Evolutionary conservation across 2,329 filamentous ascomycete genomes (phyloP).

Genomic region (Ceratocystis variospora): DNA sequence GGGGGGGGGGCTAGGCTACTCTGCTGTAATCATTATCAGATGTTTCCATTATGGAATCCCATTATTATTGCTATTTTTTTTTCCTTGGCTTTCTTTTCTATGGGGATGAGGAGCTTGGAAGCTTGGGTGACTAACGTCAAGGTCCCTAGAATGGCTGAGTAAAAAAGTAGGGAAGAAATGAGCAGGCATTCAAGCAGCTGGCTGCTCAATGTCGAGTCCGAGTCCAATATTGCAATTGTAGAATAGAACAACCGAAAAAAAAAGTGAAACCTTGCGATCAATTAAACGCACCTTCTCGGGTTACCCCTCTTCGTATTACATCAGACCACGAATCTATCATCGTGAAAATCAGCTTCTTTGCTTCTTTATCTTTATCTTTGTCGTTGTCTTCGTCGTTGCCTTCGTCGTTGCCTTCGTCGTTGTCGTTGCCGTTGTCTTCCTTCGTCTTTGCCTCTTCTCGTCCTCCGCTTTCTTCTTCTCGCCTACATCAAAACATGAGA

Average conservation of each 20-base stretch:
- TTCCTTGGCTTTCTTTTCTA: not conserved
- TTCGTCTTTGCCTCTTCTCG: not conserved
- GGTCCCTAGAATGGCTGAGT: not conserved
- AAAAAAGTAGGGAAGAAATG: not conserved
- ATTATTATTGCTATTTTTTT: not conserved
- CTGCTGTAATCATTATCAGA: not conserved
- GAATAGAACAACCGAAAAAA: not conserved
- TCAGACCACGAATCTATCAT: not conserved
- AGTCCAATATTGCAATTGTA: not conserved
- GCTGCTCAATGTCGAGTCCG: not conserved
- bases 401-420: not conserved
- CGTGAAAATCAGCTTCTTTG: not conserved
- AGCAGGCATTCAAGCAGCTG: not conserved
- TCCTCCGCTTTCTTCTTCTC: not conserved
- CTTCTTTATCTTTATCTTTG: not conserved
- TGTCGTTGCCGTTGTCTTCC: not conserved
- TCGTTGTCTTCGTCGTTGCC: not conserved
- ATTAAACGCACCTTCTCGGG: not conserved
- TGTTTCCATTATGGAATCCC: not conserved
- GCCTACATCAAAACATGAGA: not conserved
- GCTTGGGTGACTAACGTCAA: constrained; percentile 3
- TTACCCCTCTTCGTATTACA: not conserved
- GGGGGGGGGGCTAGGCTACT: not conserved
- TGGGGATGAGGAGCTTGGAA: not conserved
- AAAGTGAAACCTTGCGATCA: not conserved